phyloP scores from a whole-genome alignment of 306 rosid species.

The Benincasa hispida region DNA sequence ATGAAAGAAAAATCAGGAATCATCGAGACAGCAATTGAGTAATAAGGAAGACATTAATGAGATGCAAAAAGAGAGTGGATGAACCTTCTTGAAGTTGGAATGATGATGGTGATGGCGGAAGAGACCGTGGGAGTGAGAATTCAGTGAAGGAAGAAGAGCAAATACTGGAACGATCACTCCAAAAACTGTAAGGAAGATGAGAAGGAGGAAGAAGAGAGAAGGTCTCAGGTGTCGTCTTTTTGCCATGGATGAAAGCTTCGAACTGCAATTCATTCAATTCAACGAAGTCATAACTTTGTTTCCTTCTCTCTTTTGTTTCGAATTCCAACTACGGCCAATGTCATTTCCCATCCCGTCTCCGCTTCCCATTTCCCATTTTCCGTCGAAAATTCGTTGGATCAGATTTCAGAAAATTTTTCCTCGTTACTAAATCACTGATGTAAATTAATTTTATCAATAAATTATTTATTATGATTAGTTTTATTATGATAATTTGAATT shows the following conservation, averaged over 20 bases:
- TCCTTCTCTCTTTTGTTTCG: background rate
- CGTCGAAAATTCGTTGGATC: no score
- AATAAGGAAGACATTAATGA: background rate
- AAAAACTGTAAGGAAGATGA: constrained; percentile 25
- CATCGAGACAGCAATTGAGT: background rate
- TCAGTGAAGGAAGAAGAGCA: constrained; percentile 44
- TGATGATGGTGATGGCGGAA: constrained; percentile 14
- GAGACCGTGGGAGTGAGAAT: constrained; percentile 12
- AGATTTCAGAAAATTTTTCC: no score
- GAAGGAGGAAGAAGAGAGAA: constrained; percentile 30
- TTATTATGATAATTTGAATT: no score
- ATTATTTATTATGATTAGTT: no score
- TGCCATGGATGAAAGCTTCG: constrained; percentile 40
- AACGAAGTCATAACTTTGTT: background rate
- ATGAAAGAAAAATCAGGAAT: background rate
- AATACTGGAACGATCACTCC: constrained; percentile 41
- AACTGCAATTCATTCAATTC: constrained; percentile 3
- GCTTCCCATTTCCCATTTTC: no score
- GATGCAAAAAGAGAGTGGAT: constrained; percentile 8
- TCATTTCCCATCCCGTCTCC: no score
- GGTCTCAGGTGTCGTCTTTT: constrained; percentile 25
- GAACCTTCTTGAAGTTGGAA: constrained; percentile 22
- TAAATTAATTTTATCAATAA: no score
- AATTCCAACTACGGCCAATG: no score
- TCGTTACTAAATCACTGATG: no score